phyloP scores from a whole-genome alignment of 2,329 filamentous ascomycete species.

The Fusarium sp. region DNA sequence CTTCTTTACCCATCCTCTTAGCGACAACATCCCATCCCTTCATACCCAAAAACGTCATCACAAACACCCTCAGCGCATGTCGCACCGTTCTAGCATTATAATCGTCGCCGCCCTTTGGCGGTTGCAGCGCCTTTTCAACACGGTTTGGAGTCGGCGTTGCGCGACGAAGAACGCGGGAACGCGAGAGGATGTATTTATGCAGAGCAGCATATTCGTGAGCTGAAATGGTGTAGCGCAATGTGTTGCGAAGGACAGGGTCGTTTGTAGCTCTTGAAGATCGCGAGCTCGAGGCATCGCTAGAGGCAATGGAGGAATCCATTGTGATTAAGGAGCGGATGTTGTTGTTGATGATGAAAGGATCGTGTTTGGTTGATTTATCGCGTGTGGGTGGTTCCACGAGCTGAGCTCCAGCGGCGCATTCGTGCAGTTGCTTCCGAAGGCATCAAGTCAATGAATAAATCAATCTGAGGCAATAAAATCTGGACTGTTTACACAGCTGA shows the following conservation, averaged over 20 bases:
- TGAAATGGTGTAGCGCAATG: constrained; percentile 86
- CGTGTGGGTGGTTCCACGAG: constrained; percentile 39
- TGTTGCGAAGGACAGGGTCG: constrained; percentile 85
- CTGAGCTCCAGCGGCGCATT: constrained; percentile 46
- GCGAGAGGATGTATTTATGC: constrained; percentile 84
- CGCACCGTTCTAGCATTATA: constrained; percentile 78
- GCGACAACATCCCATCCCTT: constrained; percentile 71
- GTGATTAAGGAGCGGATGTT: constrained; percentile 14
- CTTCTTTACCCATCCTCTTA: constrained; percentile 60
- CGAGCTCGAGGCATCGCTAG: constrained; percentile 40
- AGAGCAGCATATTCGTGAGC: constrained; percentile 87
- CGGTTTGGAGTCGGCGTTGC: constrained; percentile 67
- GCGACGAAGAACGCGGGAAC: constrained; percentile 69
- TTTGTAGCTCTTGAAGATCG: constrained; percentile 36
- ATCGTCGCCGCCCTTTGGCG: constrained; percentile 64
- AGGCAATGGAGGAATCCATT: constrained; percentile 41
- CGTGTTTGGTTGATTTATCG: constrained; percentile 18
- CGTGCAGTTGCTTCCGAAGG: constrained; percentile 33
- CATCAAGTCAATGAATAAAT: constrained; percentile 37
- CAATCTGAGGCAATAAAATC: not conserved
- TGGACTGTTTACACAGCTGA: constrained; percentile 11
- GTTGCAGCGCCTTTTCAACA: constrained; percentile 59
- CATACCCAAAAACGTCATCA: constrained; percentile 71
- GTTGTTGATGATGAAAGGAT: constrained; percentile 16
- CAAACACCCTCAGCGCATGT: constrained; percentile 77